Evolutionary conservation across 179 eudicot species (phyloP).

Genomic region (Silene coronaria): DNA sequence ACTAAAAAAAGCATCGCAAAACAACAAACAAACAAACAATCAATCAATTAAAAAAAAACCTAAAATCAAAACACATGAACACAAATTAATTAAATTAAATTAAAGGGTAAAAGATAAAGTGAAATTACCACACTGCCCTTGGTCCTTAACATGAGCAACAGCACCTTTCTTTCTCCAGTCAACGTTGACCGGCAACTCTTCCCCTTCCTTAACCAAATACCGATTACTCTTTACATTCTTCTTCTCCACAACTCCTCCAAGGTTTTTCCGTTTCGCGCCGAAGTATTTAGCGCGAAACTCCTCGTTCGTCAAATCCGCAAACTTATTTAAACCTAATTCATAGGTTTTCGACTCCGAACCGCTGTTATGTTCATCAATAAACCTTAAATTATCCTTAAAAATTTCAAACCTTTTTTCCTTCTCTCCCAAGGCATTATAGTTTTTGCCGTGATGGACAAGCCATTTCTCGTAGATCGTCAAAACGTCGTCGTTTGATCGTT

Average conservation of each 20-base stretch:
- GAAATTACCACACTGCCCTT: slow-evolving; percentile 65
- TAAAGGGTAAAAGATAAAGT: not conserved
- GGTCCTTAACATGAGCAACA: slow-evolving; percentile 60
- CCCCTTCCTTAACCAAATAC: slow-evolving; percentile 37
- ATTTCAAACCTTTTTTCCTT: slow-evolving; percentile 56
- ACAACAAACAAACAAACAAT: not conserved
- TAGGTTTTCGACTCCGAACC: slow-evolving; percentile 28
- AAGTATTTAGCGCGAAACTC: slow-evolving; percentile 54
- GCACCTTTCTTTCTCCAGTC: slow-evolving; percentile 73
- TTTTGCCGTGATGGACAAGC: slow-evolving; percentile 47
- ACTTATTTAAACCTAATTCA: slow-evolving; percentile 61
- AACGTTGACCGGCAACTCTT: slow-evolving; percentile 40
- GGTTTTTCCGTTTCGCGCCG: slow-evolving; percentile 40
- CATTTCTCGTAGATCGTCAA: slow-evolving; percentile 50
- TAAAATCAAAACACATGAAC: not conserved
- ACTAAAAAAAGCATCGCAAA: not conserved
- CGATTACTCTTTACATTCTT: slow-evolving; percentile 34
- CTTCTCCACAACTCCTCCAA: slow-evolving; percentile 16
- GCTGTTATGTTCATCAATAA: slow-evolving; percentile 59
- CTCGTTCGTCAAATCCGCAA: slow-evolving; percentile 68
- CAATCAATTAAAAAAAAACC: not conserved
- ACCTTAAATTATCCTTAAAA: slow-evolving; percentile 59
- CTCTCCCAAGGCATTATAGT: slow-evolving; percentile 57
- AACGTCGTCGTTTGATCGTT: slow-evolving; percentile 35
- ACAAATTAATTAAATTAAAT: not conserved